Base-by-base conservation (phyloP, 257 asterid species). In the Solanum microdontum region DNA sequence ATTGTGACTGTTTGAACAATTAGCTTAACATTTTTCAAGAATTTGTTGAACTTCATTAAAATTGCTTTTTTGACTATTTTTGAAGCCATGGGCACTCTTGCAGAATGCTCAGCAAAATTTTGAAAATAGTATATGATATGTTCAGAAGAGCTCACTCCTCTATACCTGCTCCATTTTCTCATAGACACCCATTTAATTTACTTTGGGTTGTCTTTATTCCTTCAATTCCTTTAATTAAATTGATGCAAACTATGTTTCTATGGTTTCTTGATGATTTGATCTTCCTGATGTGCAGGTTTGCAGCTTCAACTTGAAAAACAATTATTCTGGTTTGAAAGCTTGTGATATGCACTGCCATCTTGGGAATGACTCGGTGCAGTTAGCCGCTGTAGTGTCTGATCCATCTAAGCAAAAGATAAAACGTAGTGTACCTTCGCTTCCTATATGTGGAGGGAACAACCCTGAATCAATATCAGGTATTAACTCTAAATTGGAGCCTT, bases 401-500 rank as follows among this genome's bases (percentile, higher is more conserved):
- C 69, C 90, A 51, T n/a, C 89, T 84, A 89, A 86, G 87, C 87
- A 83, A 88, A 84, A 75, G 39, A 62, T 76, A 64, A 87, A 85
- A 88, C 40, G 37, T 30, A 32, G 32, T 85, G 87, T 75, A 58
- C 86, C 86, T 19, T 86, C 79, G n/a, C 89, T 76, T 88, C 90
- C 91, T 39, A 45, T 86, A 83, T 83, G 82, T 86, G 90, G 90
- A 76, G 89, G 87, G 58, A 55, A 79, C 75, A 60, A 55, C 83
- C 58, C 83, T 80, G 83, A 70, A 86, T 84, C 91, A 17, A 84
- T 89, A 86, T 93, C 98, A 95, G 99, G 99, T 97, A 97, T 90
- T 91, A 91, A 93, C 90, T 94, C 97, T 93, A 89, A 93, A 91
- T 89, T 93, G 98, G 96, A 92, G 91, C 96, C 94, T 94, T 93